Evolutionary conservation across 768 basidiomycete species (phyloP), one percentile per base, ranked within the genome.

Genomic region (Boletus patriciae): DNA sequence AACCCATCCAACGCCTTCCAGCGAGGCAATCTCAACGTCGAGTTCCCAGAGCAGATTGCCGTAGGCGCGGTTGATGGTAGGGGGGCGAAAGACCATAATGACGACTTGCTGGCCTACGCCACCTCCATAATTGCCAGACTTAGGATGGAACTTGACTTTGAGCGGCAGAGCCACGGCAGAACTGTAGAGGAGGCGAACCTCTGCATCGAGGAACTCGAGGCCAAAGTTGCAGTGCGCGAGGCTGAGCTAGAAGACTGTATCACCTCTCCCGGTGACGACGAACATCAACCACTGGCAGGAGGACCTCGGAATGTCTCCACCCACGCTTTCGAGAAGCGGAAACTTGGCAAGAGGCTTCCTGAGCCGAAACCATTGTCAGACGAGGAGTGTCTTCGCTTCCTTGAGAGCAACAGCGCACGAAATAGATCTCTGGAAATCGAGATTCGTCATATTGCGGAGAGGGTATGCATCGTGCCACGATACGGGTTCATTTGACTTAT

Each of bases 141-240:
- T 16, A 73, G 77, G 29, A 67, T 54, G 19, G 76, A 82, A 59
- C 74, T 80, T 33, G 77, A 78, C 27, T 52, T 70, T 1, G 83
- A 84, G 61, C 75, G 77, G 3, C 61, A 62, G 41, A 76, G 76
- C 0, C 82, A 83, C 60, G 61, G 59, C 11, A 68, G 69, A n/a
- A 78, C 75, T 1, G 71, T 70, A 10, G 68, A 75, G 18, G 69
- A 73, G 3, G 73, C 77, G 0, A 78, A 80, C 46, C 62, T 69
- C 1, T 75, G 77, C 46, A 75, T 82, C 23, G 66, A 75, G 6
- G 68, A 71, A 18, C 73, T 87, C 3, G 76, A 80, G 54, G 83
- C 84, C 0, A 78, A 79, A 65, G 66, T 87, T 6, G 81, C 83
- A 0, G 77, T 79, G 6, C 74, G 83, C n/a, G 85, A 86, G 44